phyloP scores from a whole-genome alignment of 768 basidiomycete genomes.

The Collybiopsis confluens region DNA sequence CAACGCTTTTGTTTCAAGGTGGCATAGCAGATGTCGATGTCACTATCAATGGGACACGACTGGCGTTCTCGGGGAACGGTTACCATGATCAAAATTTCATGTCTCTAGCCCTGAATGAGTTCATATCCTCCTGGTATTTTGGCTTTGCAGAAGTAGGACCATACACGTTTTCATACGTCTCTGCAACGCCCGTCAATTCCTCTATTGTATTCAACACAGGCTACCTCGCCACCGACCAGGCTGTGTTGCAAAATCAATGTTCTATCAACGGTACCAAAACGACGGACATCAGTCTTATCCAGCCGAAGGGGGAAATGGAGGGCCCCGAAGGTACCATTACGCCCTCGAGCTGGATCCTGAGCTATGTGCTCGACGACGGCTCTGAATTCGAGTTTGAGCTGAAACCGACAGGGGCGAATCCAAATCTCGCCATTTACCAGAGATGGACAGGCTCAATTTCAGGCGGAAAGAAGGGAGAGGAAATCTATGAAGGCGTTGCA shows the following conservation, averaged over 20 bases:
- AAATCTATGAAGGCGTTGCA: slow-evolving; percentile 2
- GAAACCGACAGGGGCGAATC: slow-evolving; percentile 14
- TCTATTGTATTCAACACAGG: slow-evolving; percentile 17
- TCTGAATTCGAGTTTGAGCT: slow-evolving; percentile 16
- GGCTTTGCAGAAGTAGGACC: slow-evolving; percentile 17
- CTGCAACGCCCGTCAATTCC: slow-evolving; percentile 11
- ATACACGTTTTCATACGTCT: slow-evolving; percentile 17
- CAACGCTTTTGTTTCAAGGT: slow-evolving; percentile 1
- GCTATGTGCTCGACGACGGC: slow-evolving; percentile 17
- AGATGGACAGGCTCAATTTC: slow-evolving; percentile 16
- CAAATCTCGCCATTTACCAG: slow-evolving; percentile 17
- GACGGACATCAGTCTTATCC: slow-evolving; percentile 13
- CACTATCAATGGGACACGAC: slow-evolving; percentile 13
- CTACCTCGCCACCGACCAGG: slow-evolving; percentile 16
- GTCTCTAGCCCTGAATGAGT: slow-evolving; percentile 15
- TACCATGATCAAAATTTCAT: slow-evolving; percentile 22
- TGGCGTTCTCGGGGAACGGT: slow-evolving; percentile 17
- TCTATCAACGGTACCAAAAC: slow-evolving; percentile 13
- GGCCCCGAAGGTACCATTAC: slow-evolving; percentile 14
- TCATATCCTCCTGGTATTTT: slow-evolving; percentile 19
- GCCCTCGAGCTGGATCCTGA: slow-evolving; percentile 16
- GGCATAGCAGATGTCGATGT: slow-evolving; percentile 15
- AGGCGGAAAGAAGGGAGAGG: slow-evolving; percentile 10
- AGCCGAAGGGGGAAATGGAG: slow-evolving; percentile 13
- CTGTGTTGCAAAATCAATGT: slow-evolving; percentile 22